Evolutionary conservation across 169 alveolate genomes (phyloP).

Genomic region (Plasmodium sp.): DNA sequence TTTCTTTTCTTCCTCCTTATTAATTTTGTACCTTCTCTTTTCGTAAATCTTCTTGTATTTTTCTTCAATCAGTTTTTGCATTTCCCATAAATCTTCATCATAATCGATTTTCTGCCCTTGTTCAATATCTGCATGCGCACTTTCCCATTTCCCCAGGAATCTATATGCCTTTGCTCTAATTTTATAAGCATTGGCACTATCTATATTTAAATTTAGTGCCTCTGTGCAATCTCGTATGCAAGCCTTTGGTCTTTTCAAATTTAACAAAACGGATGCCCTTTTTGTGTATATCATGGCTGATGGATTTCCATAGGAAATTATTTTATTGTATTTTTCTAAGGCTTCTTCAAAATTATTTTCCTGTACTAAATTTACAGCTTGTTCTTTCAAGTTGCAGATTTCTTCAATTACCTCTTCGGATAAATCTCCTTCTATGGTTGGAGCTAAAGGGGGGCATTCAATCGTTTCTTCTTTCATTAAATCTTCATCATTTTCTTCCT

Average conservation of each 20-base stretch:
- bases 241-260: slow-evolving; percentile 78
- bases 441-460: slow-evolving; percentile 82
- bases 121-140: slow-evolving; percentile 83
- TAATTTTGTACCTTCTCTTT: slow-evolving; percentile 72
- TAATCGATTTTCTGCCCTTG: slow-evolving; percentile 85
- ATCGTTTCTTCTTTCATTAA: slow-evolving; percentile 77
- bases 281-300: slow-evolving; percentile 84
- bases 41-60: slow-evolving; percentile 82
- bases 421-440: slow-evolving; percentile 78
- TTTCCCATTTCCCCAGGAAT: slow-evolving; percentile 81
- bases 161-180: slow-evolving; percentile 82
- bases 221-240: slow-evolving; percentile 83
- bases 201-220: slow-evolving; percentile 82
- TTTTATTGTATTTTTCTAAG: slow-evolving; percentile 74
- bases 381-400: slow-evolving; percentile 78
- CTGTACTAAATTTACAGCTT: slow-evolving; percentile 75
- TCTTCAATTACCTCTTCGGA: slow-evolving; percentile 79
- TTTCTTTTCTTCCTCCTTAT: slow-evolving; percentile 77
- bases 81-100: slow-evolving; percentile 84
- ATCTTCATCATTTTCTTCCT: slow-evolving; percentile 45
- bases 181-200: slow-evolving; percentile 83
- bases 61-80: slow-evolving; percentile 84
- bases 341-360: slow-evolving; percentile 75
- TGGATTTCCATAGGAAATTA: slow-evolving; percentile 80
- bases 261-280: slow-evolving; percentile 81